phyloP scores from a whole-genome alignment of 1,139 yeast genomes.

The Taphrina pruni region DNA sequence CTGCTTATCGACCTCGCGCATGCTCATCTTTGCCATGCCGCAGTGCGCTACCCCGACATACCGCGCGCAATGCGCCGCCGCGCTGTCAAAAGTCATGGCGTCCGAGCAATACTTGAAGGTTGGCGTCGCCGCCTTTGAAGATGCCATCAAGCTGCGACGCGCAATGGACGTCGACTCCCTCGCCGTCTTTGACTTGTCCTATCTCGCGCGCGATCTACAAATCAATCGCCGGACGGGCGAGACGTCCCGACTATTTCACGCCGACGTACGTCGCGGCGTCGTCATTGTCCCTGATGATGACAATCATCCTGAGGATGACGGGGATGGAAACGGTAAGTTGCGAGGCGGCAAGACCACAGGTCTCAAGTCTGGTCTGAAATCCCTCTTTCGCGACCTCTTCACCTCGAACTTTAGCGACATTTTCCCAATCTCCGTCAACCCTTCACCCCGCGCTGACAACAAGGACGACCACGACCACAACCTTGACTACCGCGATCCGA shows the following conservation, averaged over 20 bases:
- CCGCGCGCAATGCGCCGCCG: not conserved
- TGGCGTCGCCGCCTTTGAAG: slow-evolving; percentile 26
- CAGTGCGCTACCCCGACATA: not conserved
- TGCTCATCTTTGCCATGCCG: slow-evolving; percentile 13
- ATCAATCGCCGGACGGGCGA: not conserved
- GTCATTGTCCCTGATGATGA: slow-evolving; percentile 12
- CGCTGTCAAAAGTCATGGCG: not conserved
- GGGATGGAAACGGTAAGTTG: not conserved
- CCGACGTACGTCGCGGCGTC: slow-evolving; percentile 8
- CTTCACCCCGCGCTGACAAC: not conserved
- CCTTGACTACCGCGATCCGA: not conserved
- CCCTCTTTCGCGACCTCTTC: slow-evolving; percentile 16
- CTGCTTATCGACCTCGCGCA: not conserved
- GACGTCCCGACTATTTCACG: slow-evolving; percentile 1
- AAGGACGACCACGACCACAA: not conserved
- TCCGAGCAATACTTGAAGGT: slow-evolving; percentile 11
- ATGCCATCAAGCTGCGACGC: slow-evolving; percentile 18
- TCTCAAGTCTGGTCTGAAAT: slow-evolving; percentile 2
- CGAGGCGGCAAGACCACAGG: not conserved
- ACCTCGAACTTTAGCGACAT: slow-evolving; percentile 1
- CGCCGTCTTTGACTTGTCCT: slow-evolving; percentile 18
- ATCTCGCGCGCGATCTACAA: slow-evolving; percentile 13
- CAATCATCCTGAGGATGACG: not conserved
- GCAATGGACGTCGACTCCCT: not conserved
- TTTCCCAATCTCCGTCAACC: not conserved